These are phyloP conservation scores for Isochrysis galbana DNA, from an alignment of 78 protist species.

Conservation along the genomic window DNA sequence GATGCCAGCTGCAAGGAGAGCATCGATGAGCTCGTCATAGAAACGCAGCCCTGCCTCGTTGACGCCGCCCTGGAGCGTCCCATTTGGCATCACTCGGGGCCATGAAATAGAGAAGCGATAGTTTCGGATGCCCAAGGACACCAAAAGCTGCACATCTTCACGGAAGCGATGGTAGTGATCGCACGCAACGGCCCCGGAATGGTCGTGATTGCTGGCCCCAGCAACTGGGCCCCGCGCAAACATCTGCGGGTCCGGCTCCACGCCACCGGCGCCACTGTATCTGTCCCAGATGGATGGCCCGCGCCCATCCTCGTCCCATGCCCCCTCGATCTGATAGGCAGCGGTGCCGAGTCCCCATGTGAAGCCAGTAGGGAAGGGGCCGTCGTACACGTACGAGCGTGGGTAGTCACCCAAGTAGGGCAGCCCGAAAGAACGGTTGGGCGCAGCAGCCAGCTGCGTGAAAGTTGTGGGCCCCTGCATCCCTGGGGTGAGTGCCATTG, in stretches of 20 bases:
- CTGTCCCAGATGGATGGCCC: conserved; percentile 12
- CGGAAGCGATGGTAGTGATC: background rate
- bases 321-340: conserved; percentile 15
- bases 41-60: conserved; percentile 41
- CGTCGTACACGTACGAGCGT: background rate
- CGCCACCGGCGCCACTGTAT: background rate
- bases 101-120: conserved; percentile 66
- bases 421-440: background rate
- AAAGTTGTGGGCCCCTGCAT: background rate
- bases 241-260: background rate
- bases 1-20: conserved; percentile 11
- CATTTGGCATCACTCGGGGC: conserved; percentile 59
- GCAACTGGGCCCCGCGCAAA: background rate
- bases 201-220: background rate
- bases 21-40: conserved; percentile 48
- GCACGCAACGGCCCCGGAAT: background rate
- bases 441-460: background rate
- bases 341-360: background rate
- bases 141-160: background rate
- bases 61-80: background rate
- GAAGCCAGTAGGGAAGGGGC: background rate
- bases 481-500: background rate
- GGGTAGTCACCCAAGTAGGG: background rate
- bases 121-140: conserved; percentile 16
- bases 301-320: background rate